Evolutionary conservation across 208 protist species (phyloP), one percentile per base, ranked within the genome.

Genomic region (Leptomonas seymouri): DNA sequence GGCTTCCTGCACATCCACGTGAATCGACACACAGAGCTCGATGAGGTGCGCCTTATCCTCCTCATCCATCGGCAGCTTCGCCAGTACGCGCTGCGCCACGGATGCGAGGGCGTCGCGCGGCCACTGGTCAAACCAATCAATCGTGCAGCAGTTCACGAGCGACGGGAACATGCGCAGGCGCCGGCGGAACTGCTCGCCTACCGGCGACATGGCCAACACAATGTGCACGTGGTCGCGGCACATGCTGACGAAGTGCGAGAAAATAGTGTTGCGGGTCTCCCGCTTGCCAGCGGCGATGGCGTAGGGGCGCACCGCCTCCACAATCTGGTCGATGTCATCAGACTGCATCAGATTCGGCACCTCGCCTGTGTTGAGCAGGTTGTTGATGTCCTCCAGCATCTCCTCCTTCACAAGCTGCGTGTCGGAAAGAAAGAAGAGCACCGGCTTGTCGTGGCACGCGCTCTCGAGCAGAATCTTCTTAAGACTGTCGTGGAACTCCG

Each of bases 301-400:
- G 49, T 94, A 72, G 16, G 87, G 92, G 41, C 95, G 84, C 7
- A 96, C 87, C 20, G 86, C 55, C 71, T 94, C 89, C n/a, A 98
- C 83, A 64, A 99, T 97, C 74, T 89, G 80, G 53, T 98, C 96
- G 51, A 98, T 79, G 57, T 99, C 98, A 50, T 99, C 98, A 21
- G 78, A 61, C 64, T 91, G 88, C 85, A 99, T 98, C n/a, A 99
- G 70, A 64, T 98, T 98, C 20, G 98, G 97, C 55, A 99, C 92
- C 82, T 99, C 98, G 64, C 98, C 98, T 11, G 93, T 96, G 85
- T 99, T 99, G 15, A 99, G 86, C 39, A 99, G 89, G 82, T 98
- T 99, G 82, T 99, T 99, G 61, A 99, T 90, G 84, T 99, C 97
- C 82, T 99, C 98, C 21, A 99, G 87, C 85, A 99, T 98, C 64